Percentiles rank a stretch among this genome's conserved stretches.
Evolutionary conservation across 495 filamentous ascomycete genomes (phyloP).

Genomic region (Mytilinidion resinicola): DNA sequence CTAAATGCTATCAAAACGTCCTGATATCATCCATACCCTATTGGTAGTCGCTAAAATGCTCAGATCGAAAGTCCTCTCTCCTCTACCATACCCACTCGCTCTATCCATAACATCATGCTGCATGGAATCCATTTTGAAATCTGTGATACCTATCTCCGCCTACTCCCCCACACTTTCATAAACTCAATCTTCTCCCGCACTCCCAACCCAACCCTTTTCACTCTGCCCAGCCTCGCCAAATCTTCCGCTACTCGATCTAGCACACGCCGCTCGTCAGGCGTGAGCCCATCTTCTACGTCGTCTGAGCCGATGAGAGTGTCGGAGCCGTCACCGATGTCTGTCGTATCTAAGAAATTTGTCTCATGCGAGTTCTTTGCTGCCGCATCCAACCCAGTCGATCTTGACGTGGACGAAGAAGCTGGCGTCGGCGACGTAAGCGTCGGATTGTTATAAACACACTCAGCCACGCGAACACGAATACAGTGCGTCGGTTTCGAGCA

Average conservation of each 20-base stretch:
- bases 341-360: slow-evolving; percentile 47
- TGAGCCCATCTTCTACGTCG: slow-evolving; percentile 18
- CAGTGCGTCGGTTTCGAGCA: slow-evolving; percentile 81
- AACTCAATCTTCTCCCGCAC: slow-evolving; percentile 78
- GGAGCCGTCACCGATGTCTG: slow-evolving; percentile 31
- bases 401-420: slow-evolving; percentile 14
- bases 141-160: background rate
- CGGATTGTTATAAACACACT: slow-evolving; percentile 51
- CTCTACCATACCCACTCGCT: background rate
- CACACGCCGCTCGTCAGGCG: slow-evolving; percentile 51
- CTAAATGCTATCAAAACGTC: too few species aligned
- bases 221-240: slow-evolving; percentile 79
- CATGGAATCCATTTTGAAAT: too few species aligned
- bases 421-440: slow-evolving; percentile 37
- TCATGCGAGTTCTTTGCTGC: slow-evolving; percentile 37
- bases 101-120: too few species aligned
- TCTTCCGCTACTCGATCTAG: slow-evolving; percentile 75
- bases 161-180: slow-evolving; percentile 53
- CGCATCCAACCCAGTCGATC: slow-evolving; percentile 3
- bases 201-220: slow-evolving; percentile 83
- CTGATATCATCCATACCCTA: background rate
- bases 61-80: background rate
- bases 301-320: slow-evolving; percentile 33
- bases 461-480: slow-evolving; percentile 83
- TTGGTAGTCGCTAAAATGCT: background rate